phyloP scores from a whole-genome alignment of 2,329 filamentous ascomycete species.

The Alternaria triticina region DNA sequence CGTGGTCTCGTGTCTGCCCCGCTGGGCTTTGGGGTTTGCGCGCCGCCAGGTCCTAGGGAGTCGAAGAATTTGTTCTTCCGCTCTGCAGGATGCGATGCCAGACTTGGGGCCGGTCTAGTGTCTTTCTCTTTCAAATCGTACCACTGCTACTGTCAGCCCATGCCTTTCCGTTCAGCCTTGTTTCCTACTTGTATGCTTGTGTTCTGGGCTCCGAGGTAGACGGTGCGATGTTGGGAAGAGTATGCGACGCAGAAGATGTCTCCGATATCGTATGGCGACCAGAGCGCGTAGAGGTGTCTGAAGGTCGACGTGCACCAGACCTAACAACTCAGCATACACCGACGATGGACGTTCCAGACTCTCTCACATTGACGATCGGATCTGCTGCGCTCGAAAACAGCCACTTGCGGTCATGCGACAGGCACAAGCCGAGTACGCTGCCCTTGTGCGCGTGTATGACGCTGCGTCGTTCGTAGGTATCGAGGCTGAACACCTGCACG shows the following conservation, averaged over 20 bases:
- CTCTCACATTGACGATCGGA: slow-evolving; percentile 79
- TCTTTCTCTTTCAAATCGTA: slow-evolving; percentile 73
- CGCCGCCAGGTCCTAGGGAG: slow-evolving; percentile 82
- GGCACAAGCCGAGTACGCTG: slow-evolving; percentile 83
- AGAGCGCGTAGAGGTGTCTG: slow-evolving; percentile 82
- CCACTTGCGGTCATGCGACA: slow-evolving; percentile 75
- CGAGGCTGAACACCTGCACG: slow-evolving; percentile 76
- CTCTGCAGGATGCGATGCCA: slow-evolving; percentile 73
- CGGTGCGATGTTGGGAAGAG: slow-evolving; percentile 76
- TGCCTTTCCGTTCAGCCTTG: not conserved
- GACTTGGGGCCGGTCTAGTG: slow-evolving; percentile 65
- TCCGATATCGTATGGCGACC: slow-evolving; percentile 91
- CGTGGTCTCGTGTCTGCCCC: slow-evolving; percentile 58
- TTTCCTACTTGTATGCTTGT: slow-evolving; percentile 70
- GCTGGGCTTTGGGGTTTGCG: slow-evolving; percentile 75
- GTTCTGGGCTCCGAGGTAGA: slow-evolving; percentile 93
- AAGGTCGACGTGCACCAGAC: slow-evolving; percentile 84
- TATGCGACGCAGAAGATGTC: slow-evolving; percentile 97
- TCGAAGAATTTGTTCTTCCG: slow-evolving; percentile 92
- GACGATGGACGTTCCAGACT: not conserved
- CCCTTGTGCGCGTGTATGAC: slow-evolving; percentile 89
- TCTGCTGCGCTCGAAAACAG: slow-evolving; percentile 95
- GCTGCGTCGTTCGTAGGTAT: slow-evolving; percentile 80
- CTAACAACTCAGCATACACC: slow-evolving; percentile 40
- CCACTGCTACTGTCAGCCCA: slow-evolving; percentile 63